Conservation (phyloP, 176 grass and related monocot genomes). For the Alloteropsis semialata region DNA sequence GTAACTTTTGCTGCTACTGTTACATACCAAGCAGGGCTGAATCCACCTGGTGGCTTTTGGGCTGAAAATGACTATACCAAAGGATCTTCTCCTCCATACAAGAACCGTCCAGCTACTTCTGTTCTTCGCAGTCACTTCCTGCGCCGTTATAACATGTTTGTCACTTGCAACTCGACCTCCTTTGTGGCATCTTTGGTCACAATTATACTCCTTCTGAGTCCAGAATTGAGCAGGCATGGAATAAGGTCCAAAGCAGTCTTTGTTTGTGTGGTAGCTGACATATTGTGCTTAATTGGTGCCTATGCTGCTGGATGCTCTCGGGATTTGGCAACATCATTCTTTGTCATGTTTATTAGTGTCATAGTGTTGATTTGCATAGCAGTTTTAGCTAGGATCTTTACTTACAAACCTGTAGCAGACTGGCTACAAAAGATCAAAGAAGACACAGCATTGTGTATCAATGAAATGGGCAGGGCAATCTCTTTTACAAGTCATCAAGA, state of each 20-base stretch:
- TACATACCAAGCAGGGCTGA: conserved; percentile 55
- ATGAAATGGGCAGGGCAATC: neutral
- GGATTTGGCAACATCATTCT: conserved; percentile 19
- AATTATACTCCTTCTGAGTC: conserved; percentile 41
- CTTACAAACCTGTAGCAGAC: neutral
- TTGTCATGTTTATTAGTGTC: conserved; percentile 10
- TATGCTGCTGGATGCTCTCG: conserved; percentile 44
- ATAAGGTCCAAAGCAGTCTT: conserved; percentile 37
- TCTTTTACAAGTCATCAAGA: neutral
- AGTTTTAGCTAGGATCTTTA: neutral
- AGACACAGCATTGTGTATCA: neutral
- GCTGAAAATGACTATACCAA: conserved; percentile 25
- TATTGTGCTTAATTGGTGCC: conserved; percentile 14
- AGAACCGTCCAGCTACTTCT: conserved; percentile 34
- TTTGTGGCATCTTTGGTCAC: conserved; percentile 55
- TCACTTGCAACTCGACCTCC: conserved; percentile 34
- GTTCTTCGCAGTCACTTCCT: conserved; percentile 26
- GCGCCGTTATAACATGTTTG: conserved; percentile 4
- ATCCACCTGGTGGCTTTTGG: conserved; percentile 58
- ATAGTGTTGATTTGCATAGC: conserved; percentile 26
- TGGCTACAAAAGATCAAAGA: conserved; percentile 4
- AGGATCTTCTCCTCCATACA: neutral
- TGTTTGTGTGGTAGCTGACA: conserved; percentile 35
- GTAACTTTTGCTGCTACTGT: conserved; percentile 40
- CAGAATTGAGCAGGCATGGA: conserved; percentile 30